phyloP scores from a whole-genome alignment of 2,329 filamentous ascomycete genomes.

The Pseudogymnoascus sp. region DNA sequence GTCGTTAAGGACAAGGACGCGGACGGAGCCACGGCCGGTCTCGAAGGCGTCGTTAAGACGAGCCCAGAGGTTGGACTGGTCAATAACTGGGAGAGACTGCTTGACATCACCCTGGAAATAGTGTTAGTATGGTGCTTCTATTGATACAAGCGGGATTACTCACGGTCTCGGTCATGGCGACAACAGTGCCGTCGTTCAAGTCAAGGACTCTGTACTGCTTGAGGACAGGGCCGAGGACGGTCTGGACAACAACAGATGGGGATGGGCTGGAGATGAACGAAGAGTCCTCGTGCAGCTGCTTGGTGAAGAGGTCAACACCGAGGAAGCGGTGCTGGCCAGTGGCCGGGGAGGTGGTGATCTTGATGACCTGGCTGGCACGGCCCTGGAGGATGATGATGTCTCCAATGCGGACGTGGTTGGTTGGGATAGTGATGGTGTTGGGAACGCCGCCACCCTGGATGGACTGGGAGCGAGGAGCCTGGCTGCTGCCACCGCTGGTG shows the following conservation, averaged over 20 bases:
- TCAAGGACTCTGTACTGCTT: slow-evolving; percentile 99
- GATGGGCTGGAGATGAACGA: slow-evolving; percentile 96
- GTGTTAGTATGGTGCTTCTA: background rate
- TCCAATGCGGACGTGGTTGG: slow-evolving; percentile 98
- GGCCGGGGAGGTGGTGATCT: slow-evolving; percentile 95
- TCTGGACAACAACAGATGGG: slow-evolving; percentile 95
- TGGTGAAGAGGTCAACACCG: slow-evolving; percentile 99
- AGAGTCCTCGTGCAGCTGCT: slow-evolving; percentile 98
- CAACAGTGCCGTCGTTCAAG: slow-evolving; percentile 78
- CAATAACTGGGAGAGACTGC: slow-evolving; percentile 85
- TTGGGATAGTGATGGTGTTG: slow-evolving; percentile 95
- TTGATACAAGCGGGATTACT: background rate
- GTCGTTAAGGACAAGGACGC: slow-evolving; percentile 93
- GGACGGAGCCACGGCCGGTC: slow-evolving; percentile 86
- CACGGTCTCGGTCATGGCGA: slow-evolving; percentile 91
- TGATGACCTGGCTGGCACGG: slow-evolving; percentile 99
- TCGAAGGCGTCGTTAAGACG: slow-evolving; percentile 80
- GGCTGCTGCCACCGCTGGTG: slow-evolving; percentile 16
- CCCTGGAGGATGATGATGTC: slow-evolving; percentile 98
- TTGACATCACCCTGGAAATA: slow-evolving; percentile 71
- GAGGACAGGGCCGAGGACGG: slow-evolving; percentile 98
- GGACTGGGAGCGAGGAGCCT: background rate
- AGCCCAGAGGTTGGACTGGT: slow-evolving; percentile 82
- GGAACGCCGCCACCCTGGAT: slow-evolving; percentile 33
- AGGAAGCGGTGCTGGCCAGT: slow-evolving; percentile 99